These are phyloP conservation scores for Podila clonocystis DNA, from an alignment of 192 early-diverging fungal genomes.

Conservation along the genomic window DNA sequence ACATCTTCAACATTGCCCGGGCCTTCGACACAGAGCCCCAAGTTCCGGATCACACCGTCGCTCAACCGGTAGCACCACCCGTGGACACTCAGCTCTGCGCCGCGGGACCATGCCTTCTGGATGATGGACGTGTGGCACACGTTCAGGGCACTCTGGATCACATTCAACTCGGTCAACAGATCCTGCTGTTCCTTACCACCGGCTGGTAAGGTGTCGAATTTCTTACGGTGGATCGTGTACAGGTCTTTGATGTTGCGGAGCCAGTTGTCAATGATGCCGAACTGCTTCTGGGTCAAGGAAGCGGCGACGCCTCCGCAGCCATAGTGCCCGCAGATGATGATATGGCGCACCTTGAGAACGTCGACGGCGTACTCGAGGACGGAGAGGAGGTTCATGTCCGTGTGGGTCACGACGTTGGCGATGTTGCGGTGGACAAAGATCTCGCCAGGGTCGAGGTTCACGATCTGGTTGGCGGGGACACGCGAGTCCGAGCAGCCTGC, in stretches of 20 bases:
- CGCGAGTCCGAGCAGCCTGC: conserved; percentile 93
- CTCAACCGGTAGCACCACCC: conserved; percentile 71
- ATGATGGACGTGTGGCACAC: conserved; percentile 81
- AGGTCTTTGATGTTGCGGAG: conserved; percentile 88
- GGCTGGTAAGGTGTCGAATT: conserved; percentile 51
- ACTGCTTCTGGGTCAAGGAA: conserved; percentile 66
- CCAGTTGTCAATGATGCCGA: conserved; percentile 93
- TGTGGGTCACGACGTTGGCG: conserved; percentile 87
- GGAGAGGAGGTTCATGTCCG: conserved; percentile 84
- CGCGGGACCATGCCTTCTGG: conserved; percentile 83
- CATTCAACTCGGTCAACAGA: conserved; percentile 81
- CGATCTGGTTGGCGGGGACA: conserved; percentile 84
- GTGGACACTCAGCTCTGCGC: conserved; percentile 76
- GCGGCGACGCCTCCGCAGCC: conserved; percentile 78
- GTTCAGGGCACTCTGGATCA: conserved; percentile 73
- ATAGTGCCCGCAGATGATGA: conserved; percentile 93
- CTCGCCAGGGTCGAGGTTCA: conserved; percentile 78
- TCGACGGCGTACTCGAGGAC: conserved; percentile 96
- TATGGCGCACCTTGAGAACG: conserved; percentile 90
- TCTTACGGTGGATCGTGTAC: conserved; percentile 64
- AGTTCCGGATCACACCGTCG: conserved; percentile 44
- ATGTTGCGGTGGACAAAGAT: conserved; percentile 98
- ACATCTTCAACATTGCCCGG: conserved; percentile 54
- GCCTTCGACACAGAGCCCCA: conserved; percentile 58
- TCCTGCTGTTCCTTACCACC: conserved; percentile 58